A percentile compares a stretch with the other conserved stretches of the same genome.
Conservation (phyloP, 2,329 filamentous ascomycete species). For the Penicillium sp. region DNA sequence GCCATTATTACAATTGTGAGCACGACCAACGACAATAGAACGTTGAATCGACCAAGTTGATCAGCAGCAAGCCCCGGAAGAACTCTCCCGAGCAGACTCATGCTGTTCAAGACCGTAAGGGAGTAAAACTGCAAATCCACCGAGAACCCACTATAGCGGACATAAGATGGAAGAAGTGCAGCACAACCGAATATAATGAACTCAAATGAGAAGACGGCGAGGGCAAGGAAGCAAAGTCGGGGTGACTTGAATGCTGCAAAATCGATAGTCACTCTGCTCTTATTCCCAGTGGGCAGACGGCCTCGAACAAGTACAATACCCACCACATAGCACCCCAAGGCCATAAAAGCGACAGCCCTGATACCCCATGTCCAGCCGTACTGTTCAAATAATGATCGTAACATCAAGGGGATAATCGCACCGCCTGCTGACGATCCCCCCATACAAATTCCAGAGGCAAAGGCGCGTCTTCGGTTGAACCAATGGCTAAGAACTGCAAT, state of each 20-base stretch:
- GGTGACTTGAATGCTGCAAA: slow-evolving; percentile 43
- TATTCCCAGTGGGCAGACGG: slow-evolving; percentile 29
- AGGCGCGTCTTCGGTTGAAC: slow-evolving; percentile 39
- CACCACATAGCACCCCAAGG: slow-evolving; percentile 32
- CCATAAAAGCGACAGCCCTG: slow-evolving; percentile 37
- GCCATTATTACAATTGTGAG: slow-evolving; percentile 44
- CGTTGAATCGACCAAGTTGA: slow-evolving; percentile 47
- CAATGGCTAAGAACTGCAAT: slow-evolving; percentile 42
- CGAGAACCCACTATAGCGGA: slow-evolving; percentile 38
- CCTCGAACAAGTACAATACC: slow-evolving; percentile 37
- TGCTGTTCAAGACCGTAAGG: slow-evolving; percentile 46
- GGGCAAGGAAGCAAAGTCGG: slow-evolving; percentile 44
- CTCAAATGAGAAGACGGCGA: slow-evolving; percentile 48
- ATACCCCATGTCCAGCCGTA: slow-evolving; percentile 40
- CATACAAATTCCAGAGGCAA: slow-evolving; percentile 43
- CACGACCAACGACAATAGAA: slow-evolving; percentile 38
- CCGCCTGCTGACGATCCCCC: slow-evolving; percentile 40
- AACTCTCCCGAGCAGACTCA: slow-evolving; percentile 45
- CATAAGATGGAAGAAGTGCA: slow-evolving; percentile 49
- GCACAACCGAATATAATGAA: slow-evolving; percentile 51
- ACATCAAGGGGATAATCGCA: slow-evolving; percentile 36
- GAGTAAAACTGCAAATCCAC: slow-evolving; percentile 45
- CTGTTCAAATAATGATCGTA: slow-evolving; percentile 29
- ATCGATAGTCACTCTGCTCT: slow-evolving; percentile 37
- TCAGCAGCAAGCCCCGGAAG: slow-evolving; percentile 47